Base-by-base conservation (phyloP, 805 yeast genomes). In the Cyberlindnera japonica region DNA sequence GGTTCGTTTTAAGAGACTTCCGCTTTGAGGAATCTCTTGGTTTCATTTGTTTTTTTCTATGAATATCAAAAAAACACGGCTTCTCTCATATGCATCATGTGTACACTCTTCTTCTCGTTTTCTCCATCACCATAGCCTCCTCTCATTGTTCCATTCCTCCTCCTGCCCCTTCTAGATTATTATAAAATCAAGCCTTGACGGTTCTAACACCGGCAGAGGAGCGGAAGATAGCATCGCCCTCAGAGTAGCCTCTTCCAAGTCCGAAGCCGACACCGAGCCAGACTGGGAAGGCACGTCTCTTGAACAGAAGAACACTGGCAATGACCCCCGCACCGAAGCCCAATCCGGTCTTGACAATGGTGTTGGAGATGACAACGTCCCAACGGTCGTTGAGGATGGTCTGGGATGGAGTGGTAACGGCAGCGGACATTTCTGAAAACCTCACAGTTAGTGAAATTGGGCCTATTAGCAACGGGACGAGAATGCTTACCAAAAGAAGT, bases 211-310 rank as follows among this genome's bases (percentile, higher is more conserved):
- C 95, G 48, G 83, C 86, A 41, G 74, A 69, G 12, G 87, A 76
- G 69, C 97, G 83, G 77, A 93, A 91, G 42, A 90, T 84, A 46
- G 97, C 95, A 61, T 93, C 98, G 47, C 98, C 99, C 71, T 93
- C 99, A 46, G 98, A 81, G 67, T 89, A 93, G 40, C 96, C 96
- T 72, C 96, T 83, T 51, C 99, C 99, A 48, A 90, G 75, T 52
- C 99, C 99, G 58, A 93, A 91, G 27, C 99, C 99, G 50, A 89
- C 69, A 51, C 99, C 99, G 47, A 91, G 67, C 95, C 97, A 90
- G 31, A 91, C 98, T 40, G 99, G 99, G 80, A 89, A 93, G 9
- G 96, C 75, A 67, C 98, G 81, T 74, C 98, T 86, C 65, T 76
- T 87, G 74, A 93, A 93, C 43, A 93, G 68, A 45, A 93, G 67